These are phyloP conservation scores for Heterobasidion parviporum DNA, from an alignment of 1,284 basidiomycete species.

Conservation along the genomic window DNA sequence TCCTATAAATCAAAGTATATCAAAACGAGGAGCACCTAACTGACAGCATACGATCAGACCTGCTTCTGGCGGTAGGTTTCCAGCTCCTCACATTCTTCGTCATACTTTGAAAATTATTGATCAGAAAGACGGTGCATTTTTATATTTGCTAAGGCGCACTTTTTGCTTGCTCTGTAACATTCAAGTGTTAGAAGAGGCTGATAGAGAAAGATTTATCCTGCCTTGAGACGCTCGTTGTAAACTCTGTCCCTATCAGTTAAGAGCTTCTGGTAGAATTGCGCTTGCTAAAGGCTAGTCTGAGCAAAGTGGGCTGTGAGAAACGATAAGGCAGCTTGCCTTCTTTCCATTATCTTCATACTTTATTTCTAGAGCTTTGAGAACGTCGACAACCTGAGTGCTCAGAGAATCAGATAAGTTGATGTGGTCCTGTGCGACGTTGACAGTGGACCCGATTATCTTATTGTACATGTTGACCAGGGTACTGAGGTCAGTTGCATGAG, in stretches of 20 bases:
- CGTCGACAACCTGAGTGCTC: slow-evolving; percentile 52
- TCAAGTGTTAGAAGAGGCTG: slow-evolving; percentile 1
- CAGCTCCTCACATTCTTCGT: slow-evolving; percentile 66
- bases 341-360: slow-evolving; percentile 60
- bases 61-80: slow-evolving; percentile 70
- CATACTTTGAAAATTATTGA: slow-evolving; percentile 42
- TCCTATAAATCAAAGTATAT: slow-evolving; percentile 30
- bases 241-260: slow-evolving; percentile 60
- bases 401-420: slow-evolving; percentile 56
- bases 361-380: slow-evolving; percentile 50
- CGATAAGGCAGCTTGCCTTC: slow-evolving; percentile 34
- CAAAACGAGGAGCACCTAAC: not conserved
- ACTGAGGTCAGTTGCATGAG: slow-evolving; percentile 27
- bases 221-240: slow-evolving; percentile 65
- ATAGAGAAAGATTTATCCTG: slow-evolving; percentile 18
- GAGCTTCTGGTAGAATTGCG: slow-evolving; percentile 63
- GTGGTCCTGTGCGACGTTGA: slow-evolving; percentile 60
- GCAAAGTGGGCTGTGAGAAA: slow-evolving; percentile 1
- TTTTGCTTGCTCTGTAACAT: slow-evolving; percentile 60
- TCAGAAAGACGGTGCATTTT: slow-evolving; percentile 5
- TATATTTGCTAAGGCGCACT: slow-evolving; percentile 25
- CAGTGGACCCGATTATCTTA: slow-evolving; percentile 54
- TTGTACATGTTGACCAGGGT: slow-evolving; percentile 62
- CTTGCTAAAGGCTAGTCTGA: slow-evolving; percentile 35
- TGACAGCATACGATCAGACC: slow-evolving; percentile 21